Evolutionary conservation across 129 eudicot species (phyloP).

Genomic region (Daucus carota): DH1_v3.0 NC_030383.2:46557501-46558000

Average conservation of each 20-base stretch:
- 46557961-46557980: not conserved
- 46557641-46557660: not conserved
- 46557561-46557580: not conserved
- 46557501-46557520: not conserved
- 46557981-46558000: not conserved
- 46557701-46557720: not conserved
- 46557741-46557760: not conserved
- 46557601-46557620: not conserved
- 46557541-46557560: not conserved
- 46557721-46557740: not conserved
- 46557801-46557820: too few relatives aligned
- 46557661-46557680: not conserved
- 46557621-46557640: constrained; percentile 1
- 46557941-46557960: not conserved
- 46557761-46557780: not conserved
- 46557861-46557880: not conserved
- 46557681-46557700: not conserved
- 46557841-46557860: not conserved
- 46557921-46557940: not conserved
- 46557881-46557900: not conserved
- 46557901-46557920: constrained; percentile 5
- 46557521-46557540: not conserved
- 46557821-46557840: not conserved
- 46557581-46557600: not conserved
- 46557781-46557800: not conserved